Evolutionary conservation across 73 alveolate genomes (phyloP), one percentile per base, ranked within the genome.

Genomic region (Paramecium sonneborni): DNA sequence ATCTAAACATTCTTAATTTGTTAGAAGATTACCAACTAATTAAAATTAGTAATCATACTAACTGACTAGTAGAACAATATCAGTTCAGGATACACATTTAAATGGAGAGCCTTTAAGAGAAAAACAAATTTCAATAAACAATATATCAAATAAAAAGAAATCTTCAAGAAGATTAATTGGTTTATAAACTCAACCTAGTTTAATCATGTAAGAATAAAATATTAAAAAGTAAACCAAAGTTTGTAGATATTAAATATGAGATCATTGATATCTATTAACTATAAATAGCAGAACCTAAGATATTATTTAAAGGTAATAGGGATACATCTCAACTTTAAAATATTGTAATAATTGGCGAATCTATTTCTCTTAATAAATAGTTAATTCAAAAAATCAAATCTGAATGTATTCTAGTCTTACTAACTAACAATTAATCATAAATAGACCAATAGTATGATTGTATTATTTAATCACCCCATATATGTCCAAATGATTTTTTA

Each of bases 111-210:
- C 84, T 11, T 62, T 62, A 12, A 62, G 20, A 14, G 84, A 62
- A 28, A 62, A 62, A 62, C 10, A 62, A 62, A 11, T 62, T 3
- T 62, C 52, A 62, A 3, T 62, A 24, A 62, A 62, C 44, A 62
- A 24, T 10, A 26, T 26, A 6, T 32, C 14, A 62, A 62, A 26
- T 62, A 62, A 62, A 12, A 62, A 62, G 84, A 62, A 62, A 26
- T 30, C 84, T 26, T 26, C 84, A 62, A 62, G 84, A 62, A 62
- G 84, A 62, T 62, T 62, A 62, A 32, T 62, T 62, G 84, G 84
- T 30, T 30, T 62, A n/a, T 32, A 26, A 62, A 62, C 84, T 26
- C 44, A 62, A 9, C 84, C 84, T 9, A 62, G 44, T 62, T 21
- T 62, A 14, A 62, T 62, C 11, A 62, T 62, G 84, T 62, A 62